Conservation (phyloP, 768 basidiomycete genomes). For the Lactarius psammicola region DNA sequence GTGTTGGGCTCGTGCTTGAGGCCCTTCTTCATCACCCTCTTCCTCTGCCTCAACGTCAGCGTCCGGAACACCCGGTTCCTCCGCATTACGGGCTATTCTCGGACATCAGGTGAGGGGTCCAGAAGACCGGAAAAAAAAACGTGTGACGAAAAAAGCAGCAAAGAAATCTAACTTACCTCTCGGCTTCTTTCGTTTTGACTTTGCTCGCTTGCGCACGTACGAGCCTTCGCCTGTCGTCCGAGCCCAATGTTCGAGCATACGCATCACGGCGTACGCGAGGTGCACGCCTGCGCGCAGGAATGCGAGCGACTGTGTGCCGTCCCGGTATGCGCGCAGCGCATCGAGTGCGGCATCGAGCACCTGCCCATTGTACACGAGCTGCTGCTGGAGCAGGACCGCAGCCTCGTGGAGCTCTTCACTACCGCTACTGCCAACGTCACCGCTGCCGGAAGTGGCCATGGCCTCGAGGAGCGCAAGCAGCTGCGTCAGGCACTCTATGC, state of each 20-base stretch:
- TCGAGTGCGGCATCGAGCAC: slow-evolving; percentile 86
- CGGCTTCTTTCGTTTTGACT: slow-evolving; percentile 46
- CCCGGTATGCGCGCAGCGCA: slow-evolving; percentile 73
- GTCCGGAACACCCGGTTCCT: slow-evolving; percentile 53
- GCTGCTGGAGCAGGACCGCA: slow-evolving; percentile 78
- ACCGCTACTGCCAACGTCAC: slow-evolving; percentile 36
- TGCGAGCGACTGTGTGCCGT: slow-evolving; percentile 71
- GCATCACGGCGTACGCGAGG: slow-evolving; percentile 79
- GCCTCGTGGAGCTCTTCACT: slow-evolving; percentile 54
- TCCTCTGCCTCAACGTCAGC: slow-evolving; percentile 68
- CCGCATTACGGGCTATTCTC: slow-evolving; percentile 32
- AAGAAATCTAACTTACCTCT: slow-evolving; percentile 26
- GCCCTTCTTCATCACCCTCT: slow-evolving; percentile 52
- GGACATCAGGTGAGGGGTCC: slow-evolving; percentile 8
- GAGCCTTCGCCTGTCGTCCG: slow-evolving; percentile 57
- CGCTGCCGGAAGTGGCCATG: slow-evolving; percentile 60
- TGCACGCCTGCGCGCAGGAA: slow-evolving; percentile 87
- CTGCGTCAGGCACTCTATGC: slow-evolving; percentile 91
- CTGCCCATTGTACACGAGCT: slow-evolving; percentile 94
- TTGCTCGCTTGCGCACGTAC: slow-evolving; percentile 74
- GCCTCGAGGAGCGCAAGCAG: slow-evolving; percentile 83
- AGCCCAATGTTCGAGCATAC: slow-evolving; percentile 87
- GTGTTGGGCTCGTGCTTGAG: slow-evolving; percentile 45
- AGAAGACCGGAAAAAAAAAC: slow-evolving; percentile 18
- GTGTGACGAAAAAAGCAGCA: neutral